phyloP scores from a whole-genome alignment of 306 rosid genomes.

The Begonia loranthoides region DNA sequence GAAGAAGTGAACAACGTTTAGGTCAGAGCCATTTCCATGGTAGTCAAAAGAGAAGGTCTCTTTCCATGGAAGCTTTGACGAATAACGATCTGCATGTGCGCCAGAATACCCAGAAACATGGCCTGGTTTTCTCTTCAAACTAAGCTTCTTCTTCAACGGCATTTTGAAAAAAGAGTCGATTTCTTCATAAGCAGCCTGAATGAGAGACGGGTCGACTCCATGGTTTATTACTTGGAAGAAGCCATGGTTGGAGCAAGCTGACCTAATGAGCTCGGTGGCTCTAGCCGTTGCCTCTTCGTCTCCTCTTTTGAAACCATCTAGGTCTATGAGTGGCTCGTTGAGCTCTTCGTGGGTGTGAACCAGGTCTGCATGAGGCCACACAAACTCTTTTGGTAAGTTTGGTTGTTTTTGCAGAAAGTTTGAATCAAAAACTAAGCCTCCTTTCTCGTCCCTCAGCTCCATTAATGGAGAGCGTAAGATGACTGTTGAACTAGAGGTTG shows the following conservation, averaged over 20 bases:
- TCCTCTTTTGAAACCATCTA: slow-evolving; percentile 19
- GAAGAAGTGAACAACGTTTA: slow-evolving; percentile 35
- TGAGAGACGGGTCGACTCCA: slow-evolving; percentile 30
- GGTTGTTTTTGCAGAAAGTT: slow-evolving; percentile 13
- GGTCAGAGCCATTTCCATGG: not conserved
- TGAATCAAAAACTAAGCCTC: slow-evolving; percentile 14
- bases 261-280: slow-evolving; percentile 28
- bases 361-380: slow-evolving; percentile 37
- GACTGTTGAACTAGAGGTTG: slow-evolving; percentile 7
- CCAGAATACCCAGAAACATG: slow-evolving; percentile 32
- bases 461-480: slow-evolving; percentile 2
- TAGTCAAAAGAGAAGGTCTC: slow-evolving; percentile 37
- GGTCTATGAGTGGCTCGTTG: slow-evolving; percentile 33
- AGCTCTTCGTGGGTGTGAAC: slow-evolving; percentile 18
- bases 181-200: slow-evolving; percentile 25
- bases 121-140: slow-evolving; percentile 14
- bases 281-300: slow-evolving; percentile 19
- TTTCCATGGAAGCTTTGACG: slow-evolving; percentile 55
- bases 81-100: slow-evolving; percentile 43
- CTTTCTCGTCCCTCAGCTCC: slow-evolving; percentile 14
- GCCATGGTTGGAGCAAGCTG: slow-evolving; percentile 47
- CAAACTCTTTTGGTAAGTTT: slow-evolving; percentile 26
- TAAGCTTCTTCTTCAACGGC: slow-evolving; percentile 28
- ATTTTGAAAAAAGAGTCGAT: slow-evolving; percentile 29
- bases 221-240: slow-evolving; percentile 59